These are phyloP conservation scores for Helianthus annuus DNA, from an alignment of 129 eudicot genomes.

Conservation along the genomic window HanXRQr2.0-SUNRISE NC_035440.2:86112083-86112582, in stretches of 20 bases:
- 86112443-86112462: too few relatives aligned
- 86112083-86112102: constrained; percentile 72
- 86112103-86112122: constrained; percentile 97
- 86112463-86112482: too few relatives aligned
- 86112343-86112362: background rate
- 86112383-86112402: too few relatives aligned
- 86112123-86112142: constrained; percentile 99
- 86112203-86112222: constrained; percentile 15
- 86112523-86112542: too few relatives aligned
- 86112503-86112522: too few relatives aligned
- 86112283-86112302: constrained; percentile 97
- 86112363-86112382: too few relatives aligned
- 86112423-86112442: too few relatives aligned
- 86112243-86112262: constrained; percentile 90
- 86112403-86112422: too few relatives aligned
- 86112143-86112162: constrained; percentile 79
- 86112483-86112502: too few relatives aligned
- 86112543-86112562: too few relatives aligned
- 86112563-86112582: too few relatives aligned
- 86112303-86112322: constrained; percentile 99
- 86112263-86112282: constrained; percentile 94
- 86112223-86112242: constrained; percentile 85
- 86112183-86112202: background rate
- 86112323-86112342: constrained; percentile 72
- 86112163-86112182: background rate